Conservation (phyloP, 2,329 filamentous ascomycete genomes). For the Talaromyces atroroseus region DNA sequence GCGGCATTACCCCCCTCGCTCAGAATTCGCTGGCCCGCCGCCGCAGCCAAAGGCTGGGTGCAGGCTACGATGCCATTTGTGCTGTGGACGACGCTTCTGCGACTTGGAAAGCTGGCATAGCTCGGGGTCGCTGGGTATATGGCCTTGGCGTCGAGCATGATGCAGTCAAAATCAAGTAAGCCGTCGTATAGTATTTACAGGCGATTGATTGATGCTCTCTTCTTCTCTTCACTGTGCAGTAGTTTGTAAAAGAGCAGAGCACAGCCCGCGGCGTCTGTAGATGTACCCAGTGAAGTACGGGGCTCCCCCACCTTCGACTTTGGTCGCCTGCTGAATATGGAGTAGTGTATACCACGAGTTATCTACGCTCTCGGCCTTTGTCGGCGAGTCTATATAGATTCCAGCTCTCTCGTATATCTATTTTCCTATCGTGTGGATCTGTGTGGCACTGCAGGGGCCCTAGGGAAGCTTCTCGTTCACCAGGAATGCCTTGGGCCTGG, state of each 20-base stretch:
- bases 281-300: background rate
- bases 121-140: conserved; percentile 44
- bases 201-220: background rate
- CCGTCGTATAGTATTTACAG: background rate
- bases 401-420: too few species aligned
- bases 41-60: conserved; percentile 81
- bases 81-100: conserved; percentile 88
- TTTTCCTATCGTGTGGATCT: too few species aligned
- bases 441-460: too few species aligned
- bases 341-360: background rate
- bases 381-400: too few species aligned
- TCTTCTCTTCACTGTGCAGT: background rate
- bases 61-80: conserved; percentile 86
- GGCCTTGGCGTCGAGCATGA: conserved; percentile 29
- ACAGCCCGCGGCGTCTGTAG: background rate
- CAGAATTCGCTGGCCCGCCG: conserved; percentile 80
- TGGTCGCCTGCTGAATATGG: background rate
- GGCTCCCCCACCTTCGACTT: background rate
- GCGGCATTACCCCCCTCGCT: conserved; percentile 87
- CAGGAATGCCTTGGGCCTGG: too few species aligned
- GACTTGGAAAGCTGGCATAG: conserved; percentile 52
- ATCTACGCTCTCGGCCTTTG: background rate
- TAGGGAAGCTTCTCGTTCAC: too few species aligned
- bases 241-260: background rate
- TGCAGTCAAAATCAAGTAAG: background rate